Evolutionary conservation across 768 basidiomycete genomes (phyloP).

Genomic region (Lanmaoa rubissima): DNA sequence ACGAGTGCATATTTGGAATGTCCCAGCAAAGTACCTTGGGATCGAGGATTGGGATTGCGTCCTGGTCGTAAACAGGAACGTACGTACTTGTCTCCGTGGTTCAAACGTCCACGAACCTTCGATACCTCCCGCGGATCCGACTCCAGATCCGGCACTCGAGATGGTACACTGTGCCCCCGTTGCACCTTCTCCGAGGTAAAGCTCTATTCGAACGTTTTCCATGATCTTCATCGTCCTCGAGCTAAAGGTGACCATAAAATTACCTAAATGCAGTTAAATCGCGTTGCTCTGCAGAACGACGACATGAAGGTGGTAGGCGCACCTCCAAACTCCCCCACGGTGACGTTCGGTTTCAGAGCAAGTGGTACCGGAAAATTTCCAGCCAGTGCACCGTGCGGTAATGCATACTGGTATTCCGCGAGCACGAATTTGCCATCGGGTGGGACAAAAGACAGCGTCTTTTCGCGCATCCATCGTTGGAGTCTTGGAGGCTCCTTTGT

Average conservation of each 20-base stretch:
- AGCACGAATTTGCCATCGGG: slow-evolving; percentile 88
- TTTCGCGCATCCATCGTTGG: slow-evolving; percentile 75
- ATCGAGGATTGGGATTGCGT: background rate
- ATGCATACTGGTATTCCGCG: slow-evolving; percentile 75
- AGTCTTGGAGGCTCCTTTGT: slow-evolving; percentile 45
- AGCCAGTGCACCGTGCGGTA: slow-evolving; percentile 34
- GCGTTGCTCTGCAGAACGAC: background rate
- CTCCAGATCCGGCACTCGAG: slow-evolving; percentile 53
- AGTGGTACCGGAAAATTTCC: slow-evolving; percentile 54
- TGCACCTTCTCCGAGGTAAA: slow-evolving; percentile 74
- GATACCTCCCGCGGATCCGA: slow-evolving; percentile 35
- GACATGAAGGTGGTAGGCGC: background rate
- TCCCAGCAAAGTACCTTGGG: slow-evolving; percentile 77
- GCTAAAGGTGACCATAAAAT: slow-evolving; percentile 59
- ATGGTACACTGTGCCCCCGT: slow-evolving; percentile 70
- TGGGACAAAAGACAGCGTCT: slow-evolving; percentile 83
- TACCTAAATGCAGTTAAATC: slow-evolving; percentile 36
- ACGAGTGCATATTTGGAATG: slow-evolving; percentile 63
- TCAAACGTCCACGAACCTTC: slow-evolving; percentile 84
- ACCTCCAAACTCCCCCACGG: slow-evolving; percentile 33
- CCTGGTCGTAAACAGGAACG: background rate
- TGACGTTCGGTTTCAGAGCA: slow-evolving; percentile 44
- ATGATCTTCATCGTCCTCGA: slow-evolving; percentile 65
- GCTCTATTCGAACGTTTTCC: slow-evolving; percentile 68
- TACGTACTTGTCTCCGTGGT: slow-evolving; percentile 54